These are phyloP conservation scores for Populus alba DNA, from an alignment of 345 rosid genomes.

Conservation along the genomic window DNA sequence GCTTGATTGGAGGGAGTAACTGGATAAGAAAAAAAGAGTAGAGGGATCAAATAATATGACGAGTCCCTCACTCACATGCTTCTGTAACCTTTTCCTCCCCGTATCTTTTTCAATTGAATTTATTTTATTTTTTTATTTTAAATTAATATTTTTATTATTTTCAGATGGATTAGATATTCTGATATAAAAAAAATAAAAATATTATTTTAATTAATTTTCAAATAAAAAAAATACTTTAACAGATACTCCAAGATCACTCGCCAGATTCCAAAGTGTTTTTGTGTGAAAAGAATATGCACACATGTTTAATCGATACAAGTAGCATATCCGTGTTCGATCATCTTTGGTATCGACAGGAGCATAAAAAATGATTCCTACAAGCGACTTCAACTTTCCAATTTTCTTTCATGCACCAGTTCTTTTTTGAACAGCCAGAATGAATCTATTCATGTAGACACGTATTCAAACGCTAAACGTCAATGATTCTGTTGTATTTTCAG, in stretches of 20 bases:
- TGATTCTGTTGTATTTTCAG: too few relatives aligned
- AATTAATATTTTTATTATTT: too few relatives aligned
- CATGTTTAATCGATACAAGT: background rate
- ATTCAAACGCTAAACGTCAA: too few relatives aligned
- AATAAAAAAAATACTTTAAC: background rate
- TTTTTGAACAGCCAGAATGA: background rate
- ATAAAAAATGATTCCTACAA: background rate
- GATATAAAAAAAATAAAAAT: too few relatives aligned
- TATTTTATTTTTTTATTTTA: too few relatives aligned
- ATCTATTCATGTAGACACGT: background rate
- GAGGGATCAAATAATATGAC: too few relatives aligned
- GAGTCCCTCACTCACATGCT: too few relatives aligned
- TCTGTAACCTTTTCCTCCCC: too few relatives aligned
- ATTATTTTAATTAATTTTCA: too few relatives aligned
- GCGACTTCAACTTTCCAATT: background rate
- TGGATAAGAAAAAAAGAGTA: too few relatives aligned
- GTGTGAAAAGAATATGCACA: background rate
- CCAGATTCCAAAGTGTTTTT: background rate
- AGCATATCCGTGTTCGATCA: slow-evolving; percentile 1
- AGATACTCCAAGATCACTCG: background rate
- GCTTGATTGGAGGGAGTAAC: too few relatives aligned
- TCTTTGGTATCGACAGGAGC: slow-evolving; percentile 1
- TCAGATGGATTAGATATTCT: too few relatives aligned
- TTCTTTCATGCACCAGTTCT: background rate
- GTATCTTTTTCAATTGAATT: background rate